phyloP scores from a whole-genome alignment of 768 basidiomycete species.

The Boletus subparvulus region DNA sequence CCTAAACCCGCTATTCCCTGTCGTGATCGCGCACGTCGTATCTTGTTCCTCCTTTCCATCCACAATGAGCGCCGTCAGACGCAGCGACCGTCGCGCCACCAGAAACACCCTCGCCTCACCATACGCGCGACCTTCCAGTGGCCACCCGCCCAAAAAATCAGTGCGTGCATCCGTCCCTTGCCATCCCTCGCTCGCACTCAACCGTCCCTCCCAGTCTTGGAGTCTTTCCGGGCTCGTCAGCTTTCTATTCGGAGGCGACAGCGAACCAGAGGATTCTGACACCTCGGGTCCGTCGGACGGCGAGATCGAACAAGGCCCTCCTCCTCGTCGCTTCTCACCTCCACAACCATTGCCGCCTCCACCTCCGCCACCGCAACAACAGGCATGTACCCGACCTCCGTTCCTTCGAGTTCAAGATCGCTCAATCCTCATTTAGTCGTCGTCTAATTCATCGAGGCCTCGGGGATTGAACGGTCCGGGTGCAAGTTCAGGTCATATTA shows the following conservation, averaged over 20 bases:
- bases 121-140: constrained; percentile 46
- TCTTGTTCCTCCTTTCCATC: constrained; percentile 10
- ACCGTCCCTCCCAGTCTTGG: constrained; percentile 40
- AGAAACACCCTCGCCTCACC: constrained; percentile 49
- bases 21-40: constrained; percentile 23
- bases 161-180: constrained; percentile 31
- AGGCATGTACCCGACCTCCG: constrained; percentile 26
- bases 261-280: constrained; percentile 25
- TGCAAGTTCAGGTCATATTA: constrained; percentile 10
- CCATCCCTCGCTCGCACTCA: constrained; percentile 8
- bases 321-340: constrained; percentile 25
- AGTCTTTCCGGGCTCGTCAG: constrained; percentile 49
- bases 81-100: constrained; percentile 39
- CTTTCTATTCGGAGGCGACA: constrained; percentile 38
- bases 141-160: constrained; percentile 43
- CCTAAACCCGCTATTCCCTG: constrained; percentile 29
- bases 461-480: constrained; percentile 16
- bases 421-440: constrained; percentile 27
- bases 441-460: constrained; percentile 18
- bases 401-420: constrained; percentile 19
- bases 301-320: constrained; percentile 30
- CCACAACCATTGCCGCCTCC: constrained; percentile 21
- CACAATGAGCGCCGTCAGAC: constrained; percentile 60
- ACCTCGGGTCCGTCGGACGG: constrained; percentile 19
- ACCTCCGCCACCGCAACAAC: constrained; percentile 23